Base-by-base conservation (phyloP, 2,329 filamentous ascomycete species). In the Drechslerella dactyloides region DNA sequence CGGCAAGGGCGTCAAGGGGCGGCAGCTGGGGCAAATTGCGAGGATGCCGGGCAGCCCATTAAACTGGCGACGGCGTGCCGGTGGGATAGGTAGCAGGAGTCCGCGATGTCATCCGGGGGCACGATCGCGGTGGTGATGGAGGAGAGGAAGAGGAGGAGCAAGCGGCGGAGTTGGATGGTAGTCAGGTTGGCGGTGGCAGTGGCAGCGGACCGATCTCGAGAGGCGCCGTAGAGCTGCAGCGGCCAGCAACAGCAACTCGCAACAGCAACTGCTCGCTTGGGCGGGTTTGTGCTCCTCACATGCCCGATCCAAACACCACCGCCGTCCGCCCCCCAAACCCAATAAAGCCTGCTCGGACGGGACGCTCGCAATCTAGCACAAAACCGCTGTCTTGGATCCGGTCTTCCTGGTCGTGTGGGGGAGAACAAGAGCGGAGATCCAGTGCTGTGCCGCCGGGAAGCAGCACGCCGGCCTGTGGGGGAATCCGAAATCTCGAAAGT, bases 221-320 rank as follows among this genome's bases (percentile, higher is more conserved):
- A 23, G 8, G 4, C 11, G 15, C 17, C 19, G n/a, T 48, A 3
- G 44, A 48, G 11, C 17, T 21, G 44, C 44, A 19, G 4, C 44
- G 7, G n/a, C n/a, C n/a, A 33, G 27, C 27, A 33, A 8, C 27
- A 33, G 27, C 27, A 33, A 33, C 27, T 8, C 4, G 27, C 27
- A 33, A 8, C 27, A 33, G 8, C 27, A 4, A 33, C 27, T 48
- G 44, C 19, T 48, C 44, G n/a, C 6, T 44, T 15, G 40, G 13
- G 5, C 17, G 13, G 13, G 40, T 44, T 48, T 48, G n/a, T 23
- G n/a, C 17, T 48, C 44, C 44, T 19, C 44, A 48, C n/a, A 48
- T 48, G 17, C 17, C 17, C 44, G 17, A 21, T 48, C 44, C 40
- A 44, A 44, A 48, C 44, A 48, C 44, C 44, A 48, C 44, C 40